phyloP scores from a whole-genome alignment of 108 stramenopile genomes.

The Skeletonema potamos region DNA sequence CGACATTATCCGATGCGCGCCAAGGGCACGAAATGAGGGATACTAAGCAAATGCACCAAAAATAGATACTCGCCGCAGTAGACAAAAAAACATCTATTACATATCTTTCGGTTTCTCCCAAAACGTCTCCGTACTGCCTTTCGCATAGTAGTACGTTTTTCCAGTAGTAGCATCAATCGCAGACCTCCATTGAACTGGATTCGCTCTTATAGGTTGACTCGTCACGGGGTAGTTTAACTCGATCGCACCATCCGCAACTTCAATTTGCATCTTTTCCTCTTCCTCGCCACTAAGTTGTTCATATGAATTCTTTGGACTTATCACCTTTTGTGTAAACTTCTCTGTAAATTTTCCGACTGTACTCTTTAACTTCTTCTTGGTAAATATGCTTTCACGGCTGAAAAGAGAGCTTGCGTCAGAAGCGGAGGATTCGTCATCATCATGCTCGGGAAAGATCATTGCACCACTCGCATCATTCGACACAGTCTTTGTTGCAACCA shows the following conservation, averaged over 20 bases:
- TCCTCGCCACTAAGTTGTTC: constrained; percentile 11
- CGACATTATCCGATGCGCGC: constrained; percentile 98
- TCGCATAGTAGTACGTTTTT: constrained; percentile 69
- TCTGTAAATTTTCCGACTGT: constrained; percentile 21
- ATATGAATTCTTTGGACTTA: constrained; percentile 17
- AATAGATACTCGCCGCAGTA: background rate
- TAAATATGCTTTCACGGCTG: background rate
- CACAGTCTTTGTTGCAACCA: background rate
- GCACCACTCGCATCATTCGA: background rate
- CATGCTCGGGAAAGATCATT: background rate
- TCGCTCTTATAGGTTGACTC: background rate
- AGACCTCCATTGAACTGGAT: constrained; percentile 48
- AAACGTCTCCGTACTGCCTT: constrained; percentile 53
- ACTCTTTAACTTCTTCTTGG: background rate
- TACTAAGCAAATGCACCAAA: constrained; percentile 3
- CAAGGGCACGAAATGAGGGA: constrained; percentile 83
- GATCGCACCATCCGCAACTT: background rate
- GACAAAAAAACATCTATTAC: constrained; percentile 18
- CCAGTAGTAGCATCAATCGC: constrained; percentile 63
- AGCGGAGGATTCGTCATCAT: background rate
- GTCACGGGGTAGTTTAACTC: background rate
- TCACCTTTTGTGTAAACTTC: constrained; percentile 20
- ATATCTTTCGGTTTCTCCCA: constrained; percentile 54
- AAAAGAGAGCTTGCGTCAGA: background rate
- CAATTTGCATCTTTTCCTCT: background rate